phyloP scores from a whole-genome alignment of 78 protist genomes.

The Diacronema lutheri region DNA sequence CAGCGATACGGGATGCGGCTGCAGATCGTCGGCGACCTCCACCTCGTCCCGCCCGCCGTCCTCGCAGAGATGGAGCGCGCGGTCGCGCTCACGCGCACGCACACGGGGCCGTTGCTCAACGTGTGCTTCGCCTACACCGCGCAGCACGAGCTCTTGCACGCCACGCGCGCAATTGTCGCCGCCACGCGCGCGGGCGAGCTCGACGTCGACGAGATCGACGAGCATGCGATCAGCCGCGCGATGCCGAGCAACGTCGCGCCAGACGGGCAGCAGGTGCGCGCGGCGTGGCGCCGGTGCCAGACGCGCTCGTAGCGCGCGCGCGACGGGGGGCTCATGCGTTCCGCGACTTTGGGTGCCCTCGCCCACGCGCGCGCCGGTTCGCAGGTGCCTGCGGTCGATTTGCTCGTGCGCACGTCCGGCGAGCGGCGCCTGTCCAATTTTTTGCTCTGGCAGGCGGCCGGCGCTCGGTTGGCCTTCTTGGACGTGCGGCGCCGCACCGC shows the following conservation, averaged over 20 bases:
- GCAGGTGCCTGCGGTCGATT: conserved; percentile 45
- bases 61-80: background rate
- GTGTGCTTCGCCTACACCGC: conserved; percentile 80
- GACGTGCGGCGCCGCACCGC: too few relatives aligned
- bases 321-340: too few relatives aligned
- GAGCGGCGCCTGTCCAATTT: conserved; percentile 84
- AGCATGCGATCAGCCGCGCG: background rate
- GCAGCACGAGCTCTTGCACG: conserved; percentile 60
- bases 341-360: too few relatives aligned
- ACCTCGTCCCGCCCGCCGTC: conserved; percentile 35
- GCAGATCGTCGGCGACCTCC: conserved; percentile 69
- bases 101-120: conserved; percentile 40
- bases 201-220: background rate
- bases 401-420: conserved; percentile 86
- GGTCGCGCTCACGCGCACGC: background rate
- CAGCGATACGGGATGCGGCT: conserved; percentile 42
- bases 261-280: background rate
- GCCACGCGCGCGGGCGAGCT: background rate
- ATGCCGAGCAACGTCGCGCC: background rate
- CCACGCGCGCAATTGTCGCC: background rate
- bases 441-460: conserved; percentile 72
- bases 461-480: too few relatives aligned
- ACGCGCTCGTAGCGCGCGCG: too few relatives aligned
- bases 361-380: conserved; percentile 34
- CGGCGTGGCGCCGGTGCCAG: background rate